Evolutionary conservation across 805 yeast species (phyloP).

Genomic region (Wickerhamiella azymoides): DNA sequence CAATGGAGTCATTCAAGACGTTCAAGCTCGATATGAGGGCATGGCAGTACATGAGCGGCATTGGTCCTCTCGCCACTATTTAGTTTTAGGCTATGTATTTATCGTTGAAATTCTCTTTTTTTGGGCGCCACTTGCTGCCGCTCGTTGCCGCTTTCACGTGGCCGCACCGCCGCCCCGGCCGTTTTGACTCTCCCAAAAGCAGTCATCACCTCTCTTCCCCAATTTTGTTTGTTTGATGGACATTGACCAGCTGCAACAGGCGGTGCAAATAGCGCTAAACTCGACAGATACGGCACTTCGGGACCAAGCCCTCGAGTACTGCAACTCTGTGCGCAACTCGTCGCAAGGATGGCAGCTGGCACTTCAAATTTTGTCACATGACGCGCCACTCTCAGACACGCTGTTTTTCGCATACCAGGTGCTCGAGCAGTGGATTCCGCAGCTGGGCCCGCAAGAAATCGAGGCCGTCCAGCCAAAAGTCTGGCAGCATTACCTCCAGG

Average conservation of each 20-base stretch:
- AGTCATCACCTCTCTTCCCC: not conserved
- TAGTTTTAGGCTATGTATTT: constrained; percentile 5
- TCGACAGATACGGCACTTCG: constrained; percentile 47
- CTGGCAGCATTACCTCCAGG: constrained; percentile 31
- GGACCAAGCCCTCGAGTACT: constrained; percentile 35
- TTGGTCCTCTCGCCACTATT: constrained; percentile 43
- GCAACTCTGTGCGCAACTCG: constrained; percentile 32
- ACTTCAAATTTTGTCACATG: constrained; percentile 26
- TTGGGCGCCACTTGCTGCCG: too few relatives aligned
- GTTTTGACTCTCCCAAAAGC: not conserved
- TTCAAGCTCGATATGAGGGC: constrained; percentile 79
- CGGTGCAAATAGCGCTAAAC: constrained; percentile 68
- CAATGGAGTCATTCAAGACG: constrained; percentile 58
- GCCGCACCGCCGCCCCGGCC: too few relatives aligned
- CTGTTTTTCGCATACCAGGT: constrained; percentile 61
- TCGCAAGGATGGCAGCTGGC: constrained; percentile 36
- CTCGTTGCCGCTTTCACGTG: too few relatives aligned
- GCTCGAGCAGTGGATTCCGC: constrained; percentile 41
- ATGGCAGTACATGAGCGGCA: constrained; percentile 52
- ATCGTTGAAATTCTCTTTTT: too few relatives aligned
- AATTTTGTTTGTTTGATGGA: constrained; percentile 11
- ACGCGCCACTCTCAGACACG: constrained; percentile 37
- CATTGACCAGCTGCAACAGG: constrained; percentile 61
- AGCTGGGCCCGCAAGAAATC: constrained; percentile 34
- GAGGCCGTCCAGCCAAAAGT: constrained; percentile 34